Evolutionary conservation across 78 protist genomes (phyloP).

Genomic region (Pigoraptor vietnamica): DNA sequence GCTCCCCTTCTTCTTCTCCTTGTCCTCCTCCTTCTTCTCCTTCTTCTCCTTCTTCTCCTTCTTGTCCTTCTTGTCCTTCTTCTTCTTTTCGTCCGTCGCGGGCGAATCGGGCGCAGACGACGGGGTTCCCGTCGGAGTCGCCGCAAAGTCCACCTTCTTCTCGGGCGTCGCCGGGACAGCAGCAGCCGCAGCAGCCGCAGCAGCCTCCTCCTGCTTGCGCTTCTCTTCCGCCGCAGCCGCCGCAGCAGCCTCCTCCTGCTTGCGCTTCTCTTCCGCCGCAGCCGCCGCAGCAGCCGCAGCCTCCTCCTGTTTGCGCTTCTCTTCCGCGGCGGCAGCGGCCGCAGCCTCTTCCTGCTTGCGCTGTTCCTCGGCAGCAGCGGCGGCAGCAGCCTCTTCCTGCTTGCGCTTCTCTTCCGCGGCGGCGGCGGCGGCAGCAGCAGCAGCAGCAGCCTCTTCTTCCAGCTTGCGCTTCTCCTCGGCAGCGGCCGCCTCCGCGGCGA

Average conservation of each 20-base stretch:
- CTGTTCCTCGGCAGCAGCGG: not conserved
- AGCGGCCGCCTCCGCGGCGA: not conserved
- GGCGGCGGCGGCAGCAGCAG: not conserved
- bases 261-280: not conserved
- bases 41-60: not conserved
- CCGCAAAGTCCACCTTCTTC: not conserved
- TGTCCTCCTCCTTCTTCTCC: not conserved
- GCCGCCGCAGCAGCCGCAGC: not conserved
- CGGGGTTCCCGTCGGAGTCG: not conserved
- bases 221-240: not conserved
- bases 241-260: not conserved
- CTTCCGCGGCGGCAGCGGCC: not conserved
- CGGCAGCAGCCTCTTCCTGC: not conserved
- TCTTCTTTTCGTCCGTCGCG: not conserved
- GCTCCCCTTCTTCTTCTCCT: not conserved
- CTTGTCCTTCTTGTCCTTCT: not conserved
- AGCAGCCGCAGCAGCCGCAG: not conserved
- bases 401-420: not conserved
- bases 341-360: not conserved
- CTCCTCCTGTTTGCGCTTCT: not conserved
- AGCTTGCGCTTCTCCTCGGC: not conserved
- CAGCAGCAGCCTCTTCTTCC: not conserved
- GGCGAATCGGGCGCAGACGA: not conserved
- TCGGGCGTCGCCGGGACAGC: not conserved
- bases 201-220: not conserved